Evolutionary conservation across 768 basidiomycete genomes (phyloP).

Genomic region (Tricholoma saponaceum): DNA sequence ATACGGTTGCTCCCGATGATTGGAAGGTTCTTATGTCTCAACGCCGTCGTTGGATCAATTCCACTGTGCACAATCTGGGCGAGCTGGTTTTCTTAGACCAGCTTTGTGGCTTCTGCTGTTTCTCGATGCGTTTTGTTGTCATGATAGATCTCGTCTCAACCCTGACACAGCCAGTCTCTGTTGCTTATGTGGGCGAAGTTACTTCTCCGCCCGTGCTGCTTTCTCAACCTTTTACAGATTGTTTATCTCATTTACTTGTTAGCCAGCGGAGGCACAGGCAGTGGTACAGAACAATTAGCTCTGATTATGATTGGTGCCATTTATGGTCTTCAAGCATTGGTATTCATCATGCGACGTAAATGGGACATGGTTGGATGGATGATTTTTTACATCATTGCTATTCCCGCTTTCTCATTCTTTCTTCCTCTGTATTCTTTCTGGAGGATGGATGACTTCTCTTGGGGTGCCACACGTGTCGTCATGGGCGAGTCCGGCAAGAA

Average conservation of each 20-base stretch:
- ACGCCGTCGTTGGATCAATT: conserved; percentile 99
- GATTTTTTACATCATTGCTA: conserved; percentile 92
- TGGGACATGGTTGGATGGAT: conserved; percentile 99
- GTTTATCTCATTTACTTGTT: conserved; percentile 85
- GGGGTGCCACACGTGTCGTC: conserved; percentile 91
- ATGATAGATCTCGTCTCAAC: conserved; percentile 95
- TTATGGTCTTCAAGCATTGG: conserved; percentile 90
- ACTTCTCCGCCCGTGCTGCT: conserved; percentile 4
- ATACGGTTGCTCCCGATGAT: conserved; percentile 92
- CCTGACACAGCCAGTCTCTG: conserved; percentile 78
- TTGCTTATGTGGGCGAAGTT: conserved; percentile 71
- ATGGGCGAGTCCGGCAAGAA: conserved; percentile 95
- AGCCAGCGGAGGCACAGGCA: conserved; percentile 45
- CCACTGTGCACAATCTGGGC: conserved; percentile 94
- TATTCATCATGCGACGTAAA: conserved; percentile 88
- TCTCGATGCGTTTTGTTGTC: conserved; percentile 98
- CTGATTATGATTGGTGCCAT: conserved; percentile 92
- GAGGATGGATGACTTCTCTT: conserved; percentile 97
- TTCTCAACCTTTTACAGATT: conserved; percentile 47
- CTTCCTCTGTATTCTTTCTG: conserved; percentile 95
- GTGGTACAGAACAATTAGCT: conserved; percentile 73
- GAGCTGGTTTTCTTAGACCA: conserved; percentile 90
- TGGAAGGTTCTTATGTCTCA: conserved; percentile 94
- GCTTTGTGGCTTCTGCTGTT: conserved; percentile 96
- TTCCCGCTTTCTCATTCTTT: conserved; percentile 91